Evolutionary conservation across 768 basidiomycete genomes (phyloP).

Genomic region (Dioszegia crocea): DNA sequence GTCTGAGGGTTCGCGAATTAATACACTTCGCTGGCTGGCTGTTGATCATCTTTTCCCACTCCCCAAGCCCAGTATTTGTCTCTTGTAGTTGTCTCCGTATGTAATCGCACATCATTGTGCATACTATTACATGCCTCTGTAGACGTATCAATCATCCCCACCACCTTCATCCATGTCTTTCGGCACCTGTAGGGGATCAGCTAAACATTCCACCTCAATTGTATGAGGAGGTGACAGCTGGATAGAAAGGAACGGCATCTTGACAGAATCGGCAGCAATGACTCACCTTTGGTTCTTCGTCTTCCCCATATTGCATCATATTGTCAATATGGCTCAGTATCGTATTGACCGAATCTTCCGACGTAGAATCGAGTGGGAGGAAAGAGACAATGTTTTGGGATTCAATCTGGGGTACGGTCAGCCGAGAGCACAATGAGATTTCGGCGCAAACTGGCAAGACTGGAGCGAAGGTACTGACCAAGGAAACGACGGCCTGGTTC

Average conservation of each 20-base stretch:
- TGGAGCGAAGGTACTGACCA: slow-evolving; percentile 58
- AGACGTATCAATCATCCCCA: slow-evolving; percentile 17
- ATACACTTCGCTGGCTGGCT: too few relatives aligned
- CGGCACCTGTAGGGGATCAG: slow-evolving; percentile 56
- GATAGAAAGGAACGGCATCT: too few relatives aligned
- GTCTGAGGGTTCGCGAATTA: too few relatives aligned
- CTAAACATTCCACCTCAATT: too few relatives aligned
- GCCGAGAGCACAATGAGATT: background rate
- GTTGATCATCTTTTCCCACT: too few relatives aligned
- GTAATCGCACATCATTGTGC: background rate
- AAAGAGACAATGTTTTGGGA: slow-evolving; percentile 98
- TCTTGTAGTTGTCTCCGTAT: too few relatives aligned
- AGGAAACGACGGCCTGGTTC: slow-evolving; percentile 89
- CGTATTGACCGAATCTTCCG: slow-evolving; percentile 80
- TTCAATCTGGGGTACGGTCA: slow-evolving; percentile 66
- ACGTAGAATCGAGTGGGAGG: slow-evolving; percentile 84
- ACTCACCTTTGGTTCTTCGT: slow-evolving; percentile 86
- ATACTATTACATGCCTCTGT: background rate
- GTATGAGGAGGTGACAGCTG: too few relatives aligned
- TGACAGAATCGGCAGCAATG: background rate
- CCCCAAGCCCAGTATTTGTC: too few relatives aligned
- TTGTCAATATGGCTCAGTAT: slow-evolving; percentile 95
- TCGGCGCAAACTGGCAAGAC: too few relatives aligned
- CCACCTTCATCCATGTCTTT: slow-evolving; percentile 76
- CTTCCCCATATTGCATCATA: slow-evolving; percentile 97